These are phyloP conservation scores for Punica granatum DNA, from an alignment of 345 rosid species.

Conservation along the genomic window DNA sequence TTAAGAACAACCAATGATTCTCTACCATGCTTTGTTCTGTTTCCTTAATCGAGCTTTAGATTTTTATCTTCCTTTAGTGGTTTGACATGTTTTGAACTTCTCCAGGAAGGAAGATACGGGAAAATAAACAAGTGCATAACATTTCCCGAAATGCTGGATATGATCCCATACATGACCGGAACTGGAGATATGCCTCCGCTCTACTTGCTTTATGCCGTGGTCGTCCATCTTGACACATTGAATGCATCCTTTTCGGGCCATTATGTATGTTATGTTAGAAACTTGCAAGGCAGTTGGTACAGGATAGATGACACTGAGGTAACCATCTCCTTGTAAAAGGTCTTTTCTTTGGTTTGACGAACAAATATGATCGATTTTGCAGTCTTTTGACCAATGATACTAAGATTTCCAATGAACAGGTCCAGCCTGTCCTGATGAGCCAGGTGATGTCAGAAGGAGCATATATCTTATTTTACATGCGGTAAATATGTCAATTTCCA, in stretches of 20 bases:
- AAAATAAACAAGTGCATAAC: slow-evolving; percentile 67
- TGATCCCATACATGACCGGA: slow-evolving; percentile 76
- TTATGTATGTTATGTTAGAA: slow-evolving; percentile 69
- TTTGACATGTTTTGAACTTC: slow-evolving; percentile 6
- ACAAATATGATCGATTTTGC: neutral
- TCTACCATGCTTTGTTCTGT: neutral
- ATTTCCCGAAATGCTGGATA: slow-evolving; percentile 79
- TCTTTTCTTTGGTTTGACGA: neutral
- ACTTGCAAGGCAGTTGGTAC: slow-evolving; percentile 66
- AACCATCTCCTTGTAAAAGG: slow-evolving; percentile 1
- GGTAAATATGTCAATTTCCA: slow-evolving; percentile 30
- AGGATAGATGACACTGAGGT: slow-evolving; percentile 82
- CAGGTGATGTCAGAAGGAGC: slow-evolving; percentile 96
- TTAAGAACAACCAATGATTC: neutral
- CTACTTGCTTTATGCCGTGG: slow-evolving; percentile 66
- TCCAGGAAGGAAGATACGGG: slow-evolving; percentile 75
- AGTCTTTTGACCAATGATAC: neutral
- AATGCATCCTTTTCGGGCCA: slow-evolving; percentile 84
- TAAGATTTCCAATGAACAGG: slow-evolving; percentile 27
- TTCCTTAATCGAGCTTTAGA: neutral
- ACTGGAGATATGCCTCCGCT: slow-evolving; percentile 64
- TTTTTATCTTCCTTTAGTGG: neutral
- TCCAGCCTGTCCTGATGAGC: slow-evolving; percentile 58
- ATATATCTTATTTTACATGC: slow-evolving; percentile 76
- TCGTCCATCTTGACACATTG: slow-evolving; percentile 79